Conservation (phyloP, 2,329 filamentous ascomycete species). For the Fusarium sp. region DNA sequence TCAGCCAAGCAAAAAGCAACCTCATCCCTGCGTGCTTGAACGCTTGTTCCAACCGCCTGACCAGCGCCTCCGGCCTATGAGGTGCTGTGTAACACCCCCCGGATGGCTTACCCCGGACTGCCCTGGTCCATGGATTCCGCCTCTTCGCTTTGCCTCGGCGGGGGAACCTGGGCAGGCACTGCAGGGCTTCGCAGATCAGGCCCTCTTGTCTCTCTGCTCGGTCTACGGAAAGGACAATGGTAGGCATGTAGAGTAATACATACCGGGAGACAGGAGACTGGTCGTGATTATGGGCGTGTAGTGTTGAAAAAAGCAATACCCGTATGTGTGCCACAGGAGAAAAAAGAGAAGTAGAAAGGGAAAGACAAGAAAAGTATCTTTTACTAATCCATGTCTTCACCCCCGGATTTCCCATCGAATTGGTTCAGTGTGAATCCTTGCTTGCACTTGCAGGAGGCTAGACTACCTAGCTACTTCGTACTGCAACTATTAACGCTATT, state of each 20-base stretch:
- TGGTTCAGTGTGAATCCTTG: slow-evolving; percentile 47
- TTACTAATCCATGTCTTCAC: slow-evolving; percentile 1
- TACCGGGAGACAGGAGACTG: no score
- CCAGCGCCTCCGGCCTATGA: slow-evolving; percentile 40
- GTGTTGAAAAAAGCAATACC: background rate
- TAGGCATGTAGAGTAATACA: slow-evolving; percentile 9
- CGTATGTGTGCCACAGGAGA: no score
- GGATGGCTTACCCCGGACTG: slow-evolving; percentile 44
- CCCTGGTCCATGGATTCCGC: slow-evolving; percentile 16
- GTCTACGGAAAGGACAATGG: slow-evolving; percentile 36
- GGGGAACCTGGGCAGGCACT: background rate
- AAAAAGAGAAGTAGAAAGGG: no score
- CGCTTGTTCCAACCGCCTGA: slow-evolving; percentile 49
- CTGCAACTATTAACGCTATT: slow-evolving; percentile 11
- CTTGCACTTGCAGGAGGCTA: slow-evolving; percentile 34
- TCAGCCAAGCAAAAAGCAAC: slow-evolving; percentile 29
- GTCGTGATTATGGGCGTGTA: no score
- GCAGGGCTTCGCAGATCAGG: background rate
- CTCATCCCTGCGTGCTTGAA: slow-evolving; percentile 40
- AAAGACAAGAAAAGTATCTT: background rate
- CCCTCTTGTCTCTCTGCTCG: slow-evolving; percentile 21
- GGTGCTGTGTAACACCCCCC: slow-evolving; percentile 34
- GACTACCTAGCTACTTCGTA: background rate
- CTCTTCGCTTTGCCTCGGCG: slow-evolving; percentile 15
- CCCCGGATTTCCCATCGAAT: slow-evolving; percentile 50